Base-by-base conservation (phyloP, 2,329 filamentous ascomycete species). In the Ampelomyces quisqualis region DNA sequence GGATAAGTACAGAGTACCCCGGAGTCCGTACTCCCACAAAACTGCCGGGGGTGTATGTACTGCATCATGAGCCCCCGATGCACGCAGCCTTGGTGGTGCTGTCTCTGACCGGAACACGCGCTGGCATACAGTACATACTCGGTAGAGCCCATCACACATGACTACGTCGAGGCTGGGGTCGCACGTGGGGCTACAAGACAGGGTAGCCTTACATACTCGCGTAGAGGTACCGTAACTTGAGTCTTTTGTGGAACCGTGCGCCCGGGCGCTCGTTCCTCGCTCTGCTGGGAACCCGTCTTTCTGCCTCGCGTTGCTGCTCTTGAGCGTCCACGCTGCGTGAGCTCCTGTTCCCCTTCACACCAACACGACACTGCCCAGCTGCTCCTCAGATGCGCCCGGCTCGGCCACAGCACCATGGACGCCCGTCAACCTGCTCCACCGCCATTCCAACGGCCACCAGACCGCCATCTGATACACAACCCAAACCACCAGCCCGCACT, bases 391-490 rank as follows among this genome's bases (percentile, higher is more conserved):
- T 54, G 50, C 54, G 33, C 51, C 37, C 40, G 34, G 38, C 26
- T 34, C 41, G 38, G 38, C 20, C 21, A 27, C 35, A 32, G 29
- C 45, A 54, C 40, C 43, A 70, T 71, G 68, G 66, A 69, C 45
- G 47, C 60, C 51, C 65, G 65, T 53, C 62, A 55, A 45, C 53
- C 63, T 47, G 67, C 68, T 41, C 66, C 69, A 48, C 68, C 68
- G 47, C 60, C 62, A 36, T 66, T 60, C 49, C 55, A 62, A 34
- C 65, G 69, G 28, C 64, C 69, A 30, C 59, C 63, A 44, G 70
- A 71, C 23, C 64, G 67, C 38, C 55, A 57, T 36, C 54, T 79
- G 38, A 67, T 79, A 20, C 73, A 73, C 53, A 85, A 85, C 67
- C 68, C 73, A 38, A 79, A 80, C 54, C 84, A 84, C 34, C 61